These are phyloP conservation scores for Lecanicillium sp. DNA, from an alignment of 2,329 filamentous ascomycete genomes.

Conservation along the genomic window DNA sequence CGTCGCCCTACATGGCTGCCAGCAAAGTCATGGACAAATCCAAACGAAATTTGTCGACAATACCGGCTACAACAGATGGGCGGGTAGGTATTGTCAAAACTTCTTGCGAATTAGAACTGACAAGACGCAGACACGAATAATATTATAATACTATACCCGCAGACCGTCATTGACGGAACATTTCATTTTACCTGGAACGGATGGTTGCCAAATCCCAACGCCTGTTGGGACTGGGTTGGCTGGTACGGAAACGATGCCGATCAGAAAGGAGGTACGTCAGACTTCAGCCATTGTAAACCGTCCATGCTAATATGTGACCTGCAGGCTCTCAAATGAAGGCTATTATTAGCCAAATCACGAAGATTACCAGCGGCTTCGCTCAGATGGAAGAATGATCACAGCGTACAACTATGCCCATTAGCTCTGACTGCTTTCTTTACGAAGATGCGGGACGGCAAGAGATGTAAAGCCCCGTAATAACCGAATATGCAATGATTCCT, in stretches of 20 bases:
- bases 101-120: too few relatives aligned
- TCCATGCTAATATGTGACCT: not conserved
- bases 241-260: constrained; percentile 10
- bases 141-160: constrained; percentile 4
- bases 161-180: constrained; percentile 1
- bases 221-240: constrained; percentile 9
- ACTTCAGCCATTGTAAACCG: not conserved
- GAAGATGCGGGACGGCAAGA: too few relatives aligned
- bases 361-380: constrained; percentile 14
- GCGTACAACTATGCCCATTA: too few relatives aligned
- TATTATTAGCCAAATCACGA: constrained; percentile 3
- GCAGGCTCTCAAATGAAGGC: constrained; percentile 7
- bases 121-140: too few relatives aligned
- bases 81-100: constrained; percentile 6
- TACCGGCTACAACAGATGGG: constrained; percentile 9
- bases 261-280: constrained; percentile 7
- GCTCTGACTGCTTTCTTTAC: too few relatives aligned
- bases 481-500: too few relatives aligned
- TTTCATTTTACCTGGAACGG: constrained; percentile 2
- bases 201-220: constrained; percentile 7
- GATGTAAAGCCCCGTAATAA: too few relatives aligned
- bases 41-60: constrained; percentile 4
- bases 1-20: constrained; percentile 9
- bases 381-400: too few relatives aligned
- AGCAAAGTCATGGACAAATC: constrained; percentile 2